These are phyloP conservation scores for Termitomyces sp. DNA, from an alignment of 768 basidiomycete species.

Conservation along the genomic window DNA sequence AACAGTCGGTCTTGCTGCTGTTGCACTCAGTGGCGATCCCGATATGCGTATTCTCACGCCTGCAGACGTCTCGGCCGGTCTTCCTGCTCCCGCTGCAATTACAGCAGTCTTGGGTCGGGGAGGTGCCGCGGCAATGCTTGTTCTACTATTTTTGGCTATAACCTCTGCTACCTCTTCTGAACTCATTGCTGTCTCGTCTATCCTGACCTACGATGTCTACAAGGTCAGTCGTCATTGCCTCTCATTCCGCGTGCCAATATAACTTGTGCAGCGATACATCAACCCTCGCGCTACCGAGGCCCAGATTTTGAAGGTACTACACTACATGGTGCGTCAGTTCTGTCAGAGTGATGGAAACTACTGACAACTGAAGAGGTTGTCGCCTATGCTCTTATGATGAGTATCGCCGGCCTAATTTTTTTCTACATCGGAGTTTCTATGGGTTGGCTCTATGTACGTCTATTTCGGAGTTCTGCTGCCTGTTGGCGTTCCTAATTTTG, in stretches of 20 bases:
- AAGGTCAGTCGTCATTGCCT: conserved; percentile 36
- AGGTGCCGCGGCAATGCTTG: conserved; percentile 73
- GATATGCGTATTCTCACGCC: conserved; percentile 42
- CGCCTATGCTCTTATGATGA: conserved; percentile 72
- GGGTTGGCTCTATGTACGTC: conserved; percentile 86
- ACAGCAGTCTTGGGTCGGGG: conserved; percentile 73
- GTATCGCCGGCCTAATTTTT: conserved; percentile 79
- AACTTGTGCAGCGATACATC: conserved; percentile 54
- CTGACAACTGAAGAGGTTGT: conserved; percentile 38
- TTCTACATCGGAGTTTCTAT: conserved; percentile 87
- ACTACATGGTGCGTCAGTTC: conserved; percentile 44
- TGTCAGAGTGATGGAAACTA: background rate
- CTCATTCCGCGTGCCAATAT: background rate
- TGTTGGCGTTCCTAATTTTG: background rate
- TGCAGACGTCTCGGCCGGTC: conserved; percentile 80
- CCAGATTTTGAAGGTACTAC: conserved; percentile 66
- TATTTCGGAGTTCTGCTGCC: background rate
- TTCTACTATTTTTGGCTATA: conserved; percentile 84
- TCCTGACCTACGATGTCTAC: conserved; percentile 84
- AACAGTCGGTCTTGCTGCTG: conserved; percentile 81
- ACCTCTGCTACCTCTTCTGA: conserved; percentile 85
- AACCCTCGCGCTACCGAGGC: conserved; percentile 75
- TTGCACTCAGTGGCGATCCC: conserved; percentile 64
- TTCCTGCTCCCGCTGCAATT: conserved; percentile 82
- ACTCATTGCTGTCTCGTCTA: conserved; percentile 81